Conservation (phyloP, 2,329 filamentous ascomycete species). For the Paecilomyces niveus region DNA sequence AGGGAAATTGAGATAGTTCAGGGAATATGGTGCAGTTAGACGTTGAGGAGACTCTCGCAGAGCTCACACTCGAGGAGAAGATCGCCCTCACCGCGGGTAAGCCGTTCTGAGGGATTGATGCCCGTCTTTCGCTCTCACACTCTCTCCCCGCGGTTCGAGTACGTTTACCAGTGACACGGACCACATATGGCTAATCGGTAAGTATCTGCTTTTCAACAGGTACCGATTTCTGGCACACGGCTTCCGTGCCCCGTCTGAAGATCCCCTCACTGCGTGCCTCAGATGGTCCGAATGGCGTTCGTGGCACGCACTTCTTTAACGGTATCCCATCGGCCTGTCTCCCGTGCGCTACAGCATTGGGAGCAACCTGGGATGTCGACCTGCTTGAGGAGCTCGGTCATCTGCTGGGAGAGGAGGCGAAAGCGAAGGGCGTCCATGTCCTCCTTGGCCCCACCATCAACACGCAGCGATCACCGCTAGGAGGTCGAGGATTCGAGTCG, state of each 20-base stretch:
- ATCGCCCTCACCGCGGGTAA: slow-evolving; percentile 35
- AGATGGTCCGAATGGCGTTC: slow-evolving; percentile 64
- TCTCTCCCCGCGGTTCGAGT: neutral
- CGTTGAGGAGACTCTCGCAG: slow-evolving; percentile 44
- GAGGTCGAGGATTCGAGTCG: slow-evolving; percentile 81
- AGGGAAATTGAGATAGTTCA: neutral
- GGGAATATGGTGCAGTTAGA: slow-evolving; percentile 26
- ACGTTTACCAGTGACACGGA: neutral
- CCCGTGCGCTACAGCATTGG: slow-evolving; percentile 70
- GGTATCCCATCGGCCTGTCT: slow-evolving; percentile 66
- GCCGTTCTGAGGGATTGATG: slow-evolving; percentile 1
- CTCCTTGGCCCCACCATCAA: slow-evolving; percentile 72
- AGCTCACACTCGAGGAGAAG: slow-evolving; percentile 53
- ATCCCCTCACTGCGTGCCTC: slow-evolving; percentile 61
- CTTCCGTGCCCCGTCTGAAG: slow-evolving; percentile 54
- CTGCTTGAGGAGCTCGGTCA: slow-evolving; percentile 63
- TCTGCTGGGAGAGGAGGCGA: slow-evolving; percentile 64
- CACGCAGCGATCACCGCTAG: slow-evolving; percentile 73
- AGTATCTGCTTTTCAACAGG: slow-evolving; percentile 13
- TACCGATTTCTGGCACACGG: slow-evolving; percentile 63
- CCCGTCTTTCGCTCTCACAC: neutral
- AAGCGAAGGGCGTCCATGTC: slow-evolving; percentile 66
- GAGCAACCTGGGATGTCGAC: slow-evolving; percentile 69
- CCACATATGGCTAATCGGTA: neutral
- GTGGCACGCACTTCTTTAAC: slow-evolving; percentile 62